phyloP scores from a whole-genome alignment of 331 rosid species.

The Spiraea crenata region DNA sequence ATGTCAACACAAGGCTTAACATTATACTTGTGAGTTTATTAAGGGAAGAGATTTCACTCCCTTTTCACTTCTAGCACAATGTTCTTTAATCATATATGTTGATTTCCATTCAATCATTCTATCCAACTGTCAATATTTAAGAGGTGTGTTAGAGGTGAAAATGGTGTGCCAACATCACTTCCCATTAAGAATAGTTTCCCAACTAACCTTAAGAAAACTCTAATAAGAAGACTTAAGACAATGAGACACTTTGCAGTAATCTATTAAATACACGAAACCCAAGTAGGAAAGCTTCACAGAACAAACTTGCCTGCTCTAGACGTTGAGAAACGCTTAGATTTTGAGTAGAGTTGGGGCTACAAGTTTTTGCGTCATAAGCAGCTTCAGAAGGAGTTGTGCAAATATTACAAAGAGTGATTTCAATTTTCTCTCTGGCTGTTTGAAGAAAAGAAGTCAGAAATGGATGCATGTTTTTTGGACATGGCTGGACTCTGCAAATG shows the following conservation, averaged over 20 bases:
- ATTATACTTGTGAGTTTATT: no score
- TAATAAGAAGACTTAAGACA: neutral
- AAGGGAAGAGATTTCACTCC: no score
- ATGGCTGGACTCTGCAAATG: conserved; percentile 50
- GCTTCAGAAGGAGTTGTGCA: neutral
- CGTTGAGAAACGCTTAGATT: conserved; percentile 26
- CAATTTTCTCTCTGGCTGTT: conserved; percentile 34
- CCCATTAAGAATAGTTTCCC: no score
- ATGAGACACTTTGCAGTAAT: neutral
- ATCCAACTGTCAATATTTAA: no score
- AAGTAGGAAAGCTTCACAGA: neutral
- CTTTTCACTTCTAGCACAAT: no score
- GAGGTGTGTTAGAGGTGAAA: no score
- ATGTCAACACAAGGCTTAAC: no score
- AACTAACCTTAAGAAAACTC: neutral
- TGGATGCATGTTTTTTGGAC: conserved; percentile 30
- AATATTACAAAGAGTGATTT: conserved; percentile 12
- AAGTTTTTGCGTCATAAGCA: conserved; percentile 5
- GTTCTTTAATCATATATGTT: no score
- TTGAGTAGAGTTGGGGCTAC: conserved; percentile 10
- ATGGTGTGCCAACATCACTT: no score
- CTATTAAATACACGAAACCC: neutral
- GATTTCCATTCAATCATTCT: no score
- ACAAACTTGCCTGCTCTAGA: conserved; percentile 37
- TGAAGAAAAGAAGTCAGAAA: conserved; percentile 47